phyloP scores from a whole-genome alignment of 176 grass and related monocot genomes.

The Aegilops tauschii region DNA sequence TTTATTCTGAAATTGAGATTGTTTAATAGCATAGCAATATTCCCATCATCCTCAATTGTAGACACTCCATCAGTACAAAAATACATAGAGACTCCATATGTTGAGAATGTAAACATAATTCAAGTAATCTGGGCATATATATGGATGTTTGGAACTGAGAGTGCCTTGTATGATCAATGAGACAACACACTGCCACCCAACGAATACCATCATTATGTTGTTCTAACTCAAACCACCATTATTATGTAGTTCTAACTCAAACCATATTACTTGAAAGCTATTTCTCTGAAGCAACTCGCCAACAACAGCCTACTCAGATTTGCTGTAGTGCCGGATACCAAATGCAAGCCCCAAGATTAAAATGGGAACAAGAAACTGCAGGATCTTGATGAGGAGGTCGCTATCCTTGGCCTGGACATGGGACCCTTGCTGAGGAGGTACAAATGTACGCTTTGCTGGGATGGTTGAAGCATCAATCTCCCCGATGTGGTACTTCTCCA shows the following conservation, averaged over 20 bases:
- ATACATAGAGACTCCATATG: neutral
- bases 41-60: neutral
- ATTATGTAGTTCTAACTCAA: constrained; percentile 15
- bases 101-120: neutral
- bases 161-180: neutral
- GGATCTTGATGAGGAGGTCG: constrained; percentile 52
- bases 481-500: constrained; percentile 70
- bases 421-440: constrained; percentile 43
- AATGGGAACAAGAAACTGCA: constrained; percentile 67
- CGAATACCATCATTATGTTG: neutral
- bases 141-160: constrained; percentile 11
- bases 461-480: constrained; percentile 70
- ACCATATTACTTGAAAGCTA: neutral
- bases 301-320: constrained; percentile 30
- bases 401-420: constrained; percentile 22
- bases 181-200: constrained; percentile 12
- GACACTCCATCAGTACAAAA: neutral
- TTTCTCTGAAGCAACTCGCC: neutral
- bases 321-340: constrained; percentile 56
- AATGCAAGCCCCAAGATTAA: constrained; percentile 67
- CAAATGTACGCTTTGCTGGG: constrained; percentile 48
- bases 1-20: neutral
- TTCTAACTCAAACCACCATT: neutral
- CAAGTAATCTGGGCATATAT: neutral
- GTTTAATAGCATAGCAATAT: neutral